Evolutionary conservation across 176 grass and related monocot genomes (phyloP).

Genomic region (Chrysopogon serrulatus): DNA sequence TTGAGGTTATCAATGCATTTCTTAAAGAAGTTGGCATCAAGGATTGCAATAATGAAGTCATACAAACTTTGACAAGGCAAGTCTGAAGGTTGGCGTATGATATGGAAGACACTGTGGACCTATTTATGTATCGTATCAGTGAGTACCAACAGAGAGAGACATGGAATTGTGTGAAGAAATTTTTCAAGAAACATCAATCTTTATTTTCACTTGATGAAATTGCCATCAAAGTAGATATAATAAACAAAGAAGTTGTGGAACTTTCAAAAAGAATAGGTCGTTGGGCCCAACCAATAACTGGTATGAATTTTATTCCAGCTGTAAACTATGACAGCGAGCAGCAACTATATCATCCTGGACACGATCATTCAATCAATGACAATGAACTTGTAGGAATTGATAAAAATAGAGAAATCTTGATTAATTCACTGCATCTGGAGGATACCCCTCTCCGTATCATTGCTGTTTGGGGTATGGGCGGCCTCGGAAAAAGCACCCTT

Average conservation of each 20-base stretch:
- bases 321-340: neutral
- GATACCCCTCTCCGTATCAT: neutral
- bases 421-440: neutral
- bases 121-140: conserved; percentile 18
- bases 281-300: neutral
- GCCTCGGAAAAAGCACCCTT: conserved; percentile 28
- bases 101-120: conserved; percentile 38
- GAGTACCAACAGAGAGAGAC: neutral
- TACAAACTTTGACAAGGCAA: conserved; percentile 27
- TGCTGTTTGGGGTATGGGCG: conserved; percentile 39
- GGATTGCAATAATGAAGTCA: neutral
- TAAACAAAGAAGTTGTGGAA: neutral
- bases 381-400: conserved; percentile 9
- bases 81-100: conserved; percentile 21
- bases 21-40: neutral
- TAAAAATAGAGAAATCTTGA: conserved; percentile 4
- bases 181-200: neutral
- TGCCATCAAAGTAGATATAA: neutral
- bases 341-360: neutral
- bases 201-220: conserved; percentile 7
- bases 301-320: neutral
- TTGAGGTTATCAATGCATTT: conserved; percentile 32
- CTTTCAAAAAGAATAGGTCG: neutral
- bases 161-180: neutral
- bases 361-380: neutral